Percentiles rank a stretch among this genome's conserved stretches.
Conservation (phyloP, 148 eudicot genomes). For the Cornus kousa region DNA sequence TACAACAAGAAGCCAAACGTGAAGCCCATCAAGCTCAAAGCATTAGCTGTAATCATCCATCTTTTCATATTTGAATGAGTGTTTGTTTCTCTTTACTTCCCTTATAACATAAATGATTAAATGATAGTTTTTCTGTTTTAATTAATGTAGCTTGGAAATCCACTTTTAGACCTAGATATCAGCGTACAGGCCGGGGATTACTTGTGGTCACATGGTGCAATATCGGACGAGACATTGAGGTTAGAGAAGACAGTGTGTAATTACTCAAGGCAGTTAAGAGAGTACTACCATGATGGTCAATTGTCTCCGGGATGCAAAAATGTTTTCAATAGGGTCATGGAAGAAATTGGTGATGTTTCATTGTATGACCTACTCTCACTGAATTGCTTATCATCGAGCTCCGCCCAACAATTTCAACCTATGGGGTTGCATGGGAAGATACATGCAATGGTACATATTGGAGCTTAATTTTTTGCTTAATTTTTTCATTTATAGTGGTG, state of each 20-base stretch:
- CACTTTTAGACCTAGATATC: conserved; percentile 22
- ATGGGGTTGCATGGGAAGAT: background rate
- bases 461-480: background rate
- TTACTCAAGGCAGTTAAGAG: conserved; percentile 6
- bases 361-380: conserved; percentile 13
- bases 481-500: too few species aligned
- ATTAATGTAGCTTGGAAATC: conserved; percentile 22
- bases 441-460: background rate
- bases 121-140: too few species aligned
- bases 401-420: background rate
- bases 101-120: too few species aligned
- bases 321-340: background rate
- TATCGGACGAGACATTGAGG: conserved; percentile 20
- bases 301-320: conserved; percentile 18
- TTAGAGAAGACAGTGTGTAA: conserved; percentile 18
- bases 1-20: conserved; percentile 16
- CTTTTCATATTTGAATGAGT: background rate
- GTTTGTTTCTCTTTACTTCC: background rate
- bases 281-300: background rate
- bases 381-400: conserved; percentile 9
- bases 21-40: conserved; percentile 20
- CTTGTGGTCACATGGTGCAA: conserved; percentile 27
- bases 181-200: conserved; percentile 8
- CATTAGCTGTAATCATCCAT: conserved; percentile 11
- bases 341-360: conserved; percentile 6